phyloP scores from a whole-genome alignment of 2,329 filamentous ascomycete species.

The Arthroderma sp. region DNA sequence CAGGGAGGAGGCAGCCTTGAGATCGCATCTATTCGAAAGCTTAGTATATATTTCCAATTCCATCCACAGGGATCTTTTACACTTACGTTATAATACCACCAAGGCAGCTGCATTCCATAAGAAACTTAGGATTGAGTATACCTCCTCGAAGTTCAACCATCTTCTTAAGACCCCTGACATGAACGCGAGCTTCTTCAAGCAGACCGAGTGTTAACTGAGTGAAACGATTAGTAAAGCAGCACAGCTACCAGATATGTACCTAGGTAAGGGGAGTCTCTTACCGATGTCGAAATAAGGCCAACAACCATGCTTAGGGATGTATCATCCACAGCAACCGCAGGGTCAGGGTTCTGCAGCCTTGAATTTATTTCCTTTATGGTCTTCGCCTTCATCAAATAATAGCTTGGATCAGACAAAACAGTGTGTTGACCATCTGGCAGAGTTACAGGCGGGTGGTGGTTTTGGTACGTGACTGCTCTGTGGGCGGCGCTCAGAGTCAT shows the following conservation, averaged over 20 bases:
- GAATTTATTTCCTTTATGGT: constrained; percentile 22
- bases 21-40: constrained; percentile 17
- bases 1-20: constrained; percentile 23
- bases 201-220: constrained; percentile 24
- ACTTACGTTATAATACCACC: constrained; percentile 20
- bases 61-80: background rate
- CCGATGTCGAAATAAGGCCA: constrained; percentile 24
- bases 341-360: constrained; percentile 18
- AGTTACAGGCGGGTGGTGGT: constrained; percentile 15
- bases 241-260: constrained; percentile 1
- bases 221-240: background rate
- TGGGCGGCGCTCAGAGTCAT: constrained; percentile 30
- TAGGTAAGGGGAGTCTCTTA: constrained; percentile 9
- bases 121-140: constrained; percentile 16
- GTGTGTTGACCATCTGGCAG: constrained; percentile 10
- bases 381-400: constrained; percentile 26
- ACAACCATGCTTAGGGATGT: constrained; percentile 27
- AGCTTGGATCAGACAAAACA: constrained; percentile 22
- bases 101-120: constrained; percentile 14
- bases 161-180: constrained; percentile 24
- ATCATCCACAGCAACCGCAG: constrained; percentile 16
- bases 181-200: constrained; percentile 27
- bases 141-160: constrained; percentile 28
- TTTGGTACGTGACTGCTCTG: constrained; percentile 20
- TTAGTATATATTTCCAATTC: background rate